Base-by-base conservation (phyloP, 2,329 filamentous ascomycete species). In the Monilinia polystroma region DNA sequence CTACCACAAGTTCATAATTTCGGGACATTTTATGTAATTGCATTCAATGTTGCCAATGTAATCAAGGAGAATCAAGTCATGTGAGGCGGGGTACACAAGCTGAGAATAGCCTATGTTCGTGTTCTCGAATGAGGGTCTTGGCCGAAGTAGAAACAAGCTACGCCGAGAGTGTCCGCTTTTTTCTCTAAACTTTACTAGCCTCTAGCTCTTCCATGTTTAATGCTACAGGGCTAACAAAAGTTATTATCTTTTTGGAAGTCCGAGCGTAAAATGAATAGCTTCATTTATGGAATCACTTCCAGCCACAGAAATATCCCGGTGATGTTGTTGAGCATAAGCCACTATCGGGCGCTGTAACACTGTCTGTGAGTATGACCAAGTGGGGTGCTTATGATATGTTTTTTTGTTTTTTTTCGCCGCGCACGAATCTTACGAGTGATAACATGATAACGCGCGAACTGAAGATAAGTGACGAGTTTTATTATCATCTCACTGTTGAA, bases 131-230 rank as follows among this genome's bases (percentile, higher is more conserved):
- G 29, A 52, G 47, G 14, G 20, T 26, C 58, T 60, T 51, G 58
- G 58, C 58, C 45, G 29, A 38, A 26, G 58, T 51, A 38, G 8
- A 38, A 52, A 62, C 45, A 62, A 62, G 45, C 29, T 38, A 29
- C 58, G n/a, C 45, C 29, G 58, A 51, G 45, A 12, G 1, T 60
- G 23, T 60, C 58, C 45, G 45, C 8, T 26, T 6, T 38, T 51
- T 38, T 26, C n/a, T 29, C 23, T 8, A 23, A 7, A 23, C 16
- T 16, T 51, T 8, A 20, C 57, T 4, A 35, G 20, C 3, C 18
- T 3, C 1, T 51, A 43, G 12, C 16, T 16, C 41, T 16, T 16
- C 5, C 23, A 49, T 11, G 6, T 49, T 12, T 49, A 18, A 18
- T 49, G 10, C 45, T 23, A 12, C 47, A 11, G 11, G n/a, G 3